Base-by-base conservation (phyloP, 1,284 basidiomycete species). In the Trametes sp. region DNA sequence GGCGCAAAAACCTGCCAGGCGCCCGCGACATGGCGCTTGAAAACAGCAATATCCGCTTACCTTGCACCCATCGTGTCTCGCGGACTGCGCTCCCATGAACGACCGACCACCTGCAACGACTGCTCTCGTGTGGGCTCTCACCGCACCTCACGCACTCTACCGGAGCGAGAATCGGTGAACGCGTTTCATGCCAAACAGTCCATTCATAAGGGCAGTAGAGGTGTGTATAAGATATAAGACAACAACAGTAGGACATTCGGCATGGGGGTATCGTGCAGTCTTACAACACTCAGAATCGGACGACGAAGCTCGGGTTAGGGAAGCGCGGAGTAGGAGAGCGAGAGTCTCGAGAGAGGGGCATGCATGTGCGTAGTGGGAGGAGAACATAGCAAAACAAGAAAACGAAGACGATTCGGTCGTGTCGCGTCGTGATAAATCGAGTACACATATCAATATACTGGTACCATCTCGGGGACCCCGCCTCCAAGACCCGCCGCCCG, bases 361-460 rank as follows among this genome's bases (percentile, higher is more conserved):
- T 51, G 54, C 38, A 45, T 66, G 57, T 44, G 51, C 51, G 35
- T 53, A 41, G 51, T 41, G 35, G 8, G 28, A 24, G 52, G 42
- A 64, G 52, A 44, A 65, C 61, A 64, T 50, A 62, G 61, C 63
- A 63, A 60, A 61, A 64, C 58, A 67, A 66, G 57, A 57, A 56
- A 54, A 60, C 50, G 54, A 51, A 62, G 48, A 52, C 52, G 28
- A 52, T 48, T 54, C 45, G 33, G 61, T 65, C 66, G 55, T 67
- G 63, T 67, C 66, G 66, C 57, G 66, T 67, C 66, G 59, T 65
- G 63, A 67, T 63, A 68, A 62, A 65, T 68, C 57, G 62, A 63
- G 61, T 58, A 61, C 61, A 57, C 45, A 53, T 51, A 55, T 59
- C 44, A 38, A 55, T 48, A 55, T 48, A 51, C 36, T 42, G 35